These are phyloP conservation scores for Nemania abortiva DNA, from an alignment of 2,329 filamentous ascomycete species.

Conservation along the genomic window DNA sequence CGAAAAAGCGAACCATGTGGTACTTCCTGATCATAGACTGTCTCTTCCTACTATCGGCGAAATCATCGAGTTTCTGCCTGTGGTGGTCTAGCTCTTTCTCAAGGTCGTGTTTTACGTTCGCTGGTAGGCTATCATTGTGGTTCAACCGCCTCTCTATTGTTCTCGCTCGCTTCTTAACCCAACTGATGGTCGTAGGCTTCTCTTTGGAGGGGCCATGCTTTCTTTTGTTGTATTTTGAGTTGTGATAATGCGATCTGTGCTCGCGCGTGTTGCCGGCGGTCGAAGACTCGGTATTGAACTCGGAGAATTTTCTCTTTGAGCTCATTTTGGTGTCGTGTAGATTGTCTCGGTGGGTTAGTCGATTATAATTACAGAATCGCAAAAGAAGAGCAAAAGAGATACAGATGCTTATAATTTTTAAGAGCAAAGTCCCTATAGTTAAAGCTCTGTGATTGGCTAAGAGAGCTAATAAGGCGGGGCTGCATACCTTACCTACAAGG, in stretches of 20 bases:
- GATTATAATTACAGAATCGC: not conserved
- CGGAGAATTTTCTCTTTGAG: constrained; percentile 50
- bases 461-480: constrained; percentile 12
- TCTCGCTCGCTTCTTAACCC: constrained; percentile 78
- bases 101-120: constrained; percentile 74
- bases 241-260: constrained; percentile 31
- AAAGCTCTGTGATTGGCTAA: constrained; percentile 25
- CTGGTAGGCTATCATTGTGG: constrained; percentile 72
- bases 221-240: constrained; percentile 49
- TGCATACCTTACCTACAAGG: not conserved
- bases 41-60: constrained; percentile 70
- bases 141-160: constrained; percentile 76
- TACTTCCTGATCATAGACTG: constrained; percentile 81
- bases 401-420: constrained; percentile 25
- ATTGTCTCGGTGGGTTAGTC: not conserved
- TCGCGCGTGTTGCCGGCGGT: constrained; percentile 36
- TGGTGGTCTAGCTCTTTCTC: constrained; percentile 78
- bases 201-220: constrained; percentile 57
- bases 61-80: constrained; percentile 71
- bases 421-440: constrained; percentile 5
- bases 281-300: constrained; percentile 42
- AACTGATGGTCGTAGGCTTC: constrained; percentile 65
- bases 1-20: constrained; percentile 88
- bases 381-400: not conserved
- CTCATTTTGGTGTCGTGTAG: constrained; percentile 37